Percentiles rank a stretch among this genome's conserved stretches.
These are phyloP conservation scores for Chlorella sp. DNA, from an alignment of 139 green algal genomes.

Conservation along the genomic window DNA sequence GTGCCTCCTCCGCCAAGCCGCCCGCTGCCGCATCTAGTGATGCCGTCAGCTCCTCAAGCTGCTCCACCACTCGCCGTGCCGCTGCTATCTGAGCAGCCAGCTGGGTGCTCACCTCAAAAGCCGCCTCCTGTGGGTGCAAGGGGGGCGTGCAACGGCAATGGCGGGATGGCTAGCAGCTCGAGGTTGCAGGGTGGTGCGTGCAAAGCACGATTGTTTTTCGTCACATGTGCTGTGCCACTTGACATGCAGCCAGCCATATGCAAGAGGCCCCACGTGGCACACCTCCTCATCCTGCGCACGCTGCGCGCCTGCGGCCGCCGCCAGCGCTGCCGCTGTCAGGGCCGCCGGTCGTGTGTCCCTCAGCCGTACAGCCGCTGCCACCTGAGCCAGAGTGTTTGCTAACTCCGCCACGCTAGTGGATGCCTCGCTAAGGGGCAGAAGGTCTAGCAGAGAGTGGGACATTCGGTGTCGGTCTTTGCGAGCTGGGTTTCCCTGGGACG, in stretches of 20 bases:
- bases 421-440: too few relatives aligned
- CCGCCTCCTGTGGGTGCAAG: neutral
- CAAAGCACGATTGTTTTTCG: neutral
- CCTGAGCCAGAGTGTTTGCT: neutral
- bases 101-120: neutral
- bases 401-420: too few relatives aligned
- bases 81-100: conserved; percentile 5
- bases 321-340: neutral
- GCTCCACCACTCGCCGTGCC: neutral
- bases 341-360: neutral
- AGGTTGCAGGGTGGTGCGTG: too few relatives aligned
- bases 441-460: neutral
- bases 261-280: neutral
- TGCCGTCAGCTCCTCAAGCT: conserved; percentile 5
- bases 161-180: neutral
- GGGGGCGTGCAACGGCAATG: neutral
- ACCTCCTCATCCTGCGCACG: conserved; percentile 17
- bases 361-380: neutral
- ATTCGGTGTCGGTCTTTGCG: neutral
- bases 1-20: neutral
- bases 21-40: neutral
- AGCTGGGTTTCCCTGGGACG: too few relatives aligned
- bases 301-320: neutral
- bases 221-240: neutral
- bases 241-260: neutral